phyloP scores from a whole-genome alignment of 2,329 filamentous ascomycete species.

The Alternaria novae-zelandiae region DNA sequence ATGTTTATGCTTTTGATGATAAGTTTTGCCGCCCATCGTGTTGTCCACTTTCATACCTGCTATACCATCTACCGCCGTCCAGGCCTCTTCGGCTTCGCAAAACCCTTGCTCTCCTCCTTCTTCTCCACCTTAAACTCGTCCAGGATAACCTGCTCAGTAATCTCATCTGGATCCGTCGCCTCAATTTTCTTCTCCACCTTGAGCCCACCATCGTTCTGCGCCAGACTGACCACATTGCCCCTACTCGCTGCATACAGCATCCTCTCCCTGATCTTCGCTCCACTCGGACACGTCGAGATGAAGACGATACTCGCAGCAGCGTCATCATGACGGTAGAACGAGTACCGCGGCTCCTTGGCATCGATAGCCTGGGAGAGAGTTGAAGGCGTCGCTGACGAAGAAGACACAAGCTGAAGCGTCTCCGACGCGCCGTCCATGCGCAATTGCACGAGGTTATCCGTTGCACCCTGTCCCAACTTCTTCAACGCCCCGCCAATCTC shows the following conservation, averaged over 20 bases:
- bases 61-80: conserved; percentile 58
- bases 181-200: conserved; percentile 72
- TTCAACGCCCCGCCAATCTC: conserved; percentile 70
- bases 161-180: conserved; percentile 69
- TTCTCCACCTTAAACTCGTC: conserved; percentile 74
- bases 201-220: conserved; percentile 69
- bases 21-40: not conserved
- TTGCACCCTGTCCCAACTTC: conserved; percentile 59
- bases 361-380: conserved; percentile 69
- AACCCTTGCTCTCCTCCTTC: conserved; percentile 70
- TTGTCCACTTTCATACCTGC: not conserved
- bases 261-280: conserved; percentile 77
- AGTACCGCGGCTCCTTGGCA: conserved; percentile 73
- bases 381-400: conserved; percentile 59
- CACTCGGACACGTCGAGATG: conserved; percentile 80
- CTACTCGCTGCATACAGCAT: conserved; percentile 80
- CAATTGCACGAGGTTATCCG: conserved; percentile 67
- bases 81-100: conserved; percentile 80
- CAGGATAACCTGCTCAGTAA: conserved; percentile 69
- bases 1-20: not conserved
- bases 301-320: conserved; percentile 69
- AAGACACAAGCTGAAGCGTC: conserved; percentile 69
- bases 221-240: conserved; percentile 67
- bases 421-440: conserved; percentile 76
- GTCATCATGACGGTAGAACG: conserved; percentile 75